Evolutionary conservation across 2,329 filamentous ascomycete genomes (phyloP).

Genomic region (Aspergillus sp.): DNA sequence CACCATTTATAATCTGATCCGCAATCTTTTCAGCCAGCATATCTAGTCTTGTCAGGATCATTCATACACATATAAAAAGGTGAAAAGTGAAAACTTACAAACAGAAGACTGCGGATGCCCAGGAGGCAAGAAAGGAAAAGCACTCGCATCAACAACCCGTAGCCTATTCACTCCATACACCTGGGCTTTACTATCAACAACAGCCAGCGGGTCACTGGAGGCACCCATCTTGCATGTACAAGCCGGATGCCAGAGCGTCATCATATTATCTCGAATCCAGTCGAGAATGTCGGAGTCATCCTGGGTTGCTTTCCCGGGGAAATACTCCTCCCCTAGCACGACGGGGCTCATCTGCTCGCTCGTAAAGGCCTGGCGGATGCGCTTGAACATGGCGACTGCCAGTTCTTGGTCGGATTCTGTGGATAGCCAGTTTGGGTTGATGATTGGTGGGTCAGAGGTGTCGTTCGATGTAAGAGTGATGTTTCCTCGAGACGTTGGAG

Average conservation of each 20-base stretch:
- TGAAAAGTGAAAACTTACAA: constrained; percentile 21
- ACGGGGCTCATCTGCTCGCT: constrained; percentile 29
- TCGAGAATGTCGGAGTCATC: constrained; percentile 46
- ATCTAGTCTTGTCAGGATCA: constrained; percentile 21
- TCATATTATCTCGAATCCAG: constrained; percentile 29
- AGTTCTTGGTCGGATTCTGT: constrained; percentile 45
- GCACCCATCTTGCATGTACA: constrained; percentile 35
- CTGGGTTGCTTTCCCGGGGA: constrained; percentile 35
- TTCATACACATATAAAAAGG: background rate
- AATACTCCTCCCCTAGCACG: constrained; percentile 36
- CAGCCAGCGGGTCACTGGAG: constrained; percentile 25
- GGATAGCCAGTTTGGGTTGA: constrained; percentile 50
- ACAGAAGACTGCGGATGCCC: constrained; percentile 41
- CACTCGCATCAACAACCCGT: constrained; percentile 36
- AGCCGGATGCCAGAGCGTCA: constrained; percentile 29
- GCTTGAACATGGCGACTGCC: constrained; percentile 44
- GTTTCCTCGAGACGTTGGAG: constrained; percentile 46
- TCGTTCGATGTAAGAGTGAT: constrained; percentile 37
- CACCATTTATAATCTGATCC: constrained; percentile 12
- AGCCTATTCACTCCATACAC: constrained; percentile 31
- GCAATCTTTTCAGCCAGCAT: constrained; percentile 41
- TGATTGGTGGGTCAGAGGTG: constrained; percentile 37
- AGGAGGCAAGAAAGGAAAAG: constrained; percentile 39
- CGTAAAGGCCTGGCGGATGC: constrained; percentile 40
- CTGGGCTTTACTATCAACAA: constrained; percentile 30